Evolutionary conservation across 805 yeast genomes (phyloP), one percentile per base, ranked within the genome.

Genomic region (Lipomyces starkeyi): DNA sequence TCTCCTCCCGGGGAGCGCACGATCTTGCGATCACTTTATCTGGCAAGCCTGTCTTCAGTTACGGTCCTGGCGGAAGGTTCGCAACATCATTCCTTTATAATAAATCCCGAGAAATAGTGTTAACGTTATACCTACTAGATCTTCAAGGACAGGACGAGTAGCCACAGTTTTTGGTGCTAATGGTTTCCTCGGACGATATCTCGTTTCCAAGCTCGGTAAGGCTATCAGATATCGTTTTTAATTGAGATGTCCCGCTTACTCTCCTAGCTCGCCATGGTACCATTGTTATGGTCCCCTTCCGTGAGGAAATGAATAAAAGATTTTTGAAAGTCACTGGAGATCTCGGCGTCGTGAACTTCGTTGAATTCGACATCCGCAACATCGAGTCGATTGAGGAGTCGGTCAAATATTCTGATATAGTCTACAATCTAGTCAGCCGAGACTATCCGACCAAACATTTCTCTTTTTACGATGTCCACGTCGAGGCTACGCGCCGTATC

Each of bases 111-210:
- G 14, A 27, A 35, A 9, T 20, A 37, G 5, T 58, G 13, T 37
- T 47, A 35, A 29, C 14, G 1, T 52, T 35, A 17, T 25, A 25
- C 17, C 9, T 17, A 9, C 35, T 29, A 67, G 70, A 67, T 89
- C 94, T 3, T 90, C 96, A 35, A 85, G 96, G 81, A 88, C 94
- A 8, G 97, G 97, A 2, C 90, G 87, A 80, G 90, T 93, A 2
- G 97, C 93, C 27, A 90, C 97, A 0, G 95, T 91, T 2, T 91
- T 91, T 76, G 97, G 97, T 9, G 91, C 89, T 49, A 81, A 88
- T 59, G 97, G 97, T 1, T 88, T 89, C 78, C 80, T 91, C 67
- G 97, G 97, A 59, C 85, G 91, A 60, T 85, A 89, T 72, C 78
- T 91, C 69, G 84, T 86, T 22, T 81, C 93, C 47, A 89, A 88